Conservation (phyloP, 805 yeast species). For the Candida germanica region DNA sequence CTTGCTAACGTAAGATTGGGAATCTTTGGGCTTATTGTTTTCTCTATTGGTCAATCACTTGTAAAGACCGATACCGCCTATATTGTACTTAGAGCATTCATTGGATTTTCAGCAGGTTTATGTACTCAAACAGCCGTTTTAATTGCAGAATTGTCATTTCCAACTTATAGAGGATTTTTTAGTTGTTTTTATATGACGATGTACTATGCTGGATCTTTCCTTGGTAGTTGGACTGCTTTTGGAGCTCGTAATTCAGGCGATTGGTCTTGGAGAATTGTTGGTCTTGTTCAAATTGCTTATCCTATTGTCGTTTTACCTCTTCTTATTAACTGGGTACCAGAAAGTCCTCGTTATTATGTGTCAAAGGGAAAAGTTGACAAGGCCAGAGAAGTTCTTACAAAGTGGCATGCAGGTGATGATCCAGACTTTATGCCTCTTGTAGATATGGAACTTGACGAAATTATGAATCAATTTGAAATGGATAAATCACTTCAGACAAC, state of each 20-base stretch:
- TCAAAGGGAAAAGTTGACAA: conserved; percentile 39
- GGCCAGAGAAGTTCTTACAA: conserved; percentile 39
- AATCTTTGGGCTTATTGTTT: conserved; percentile 8
- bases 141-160: conserved; percentile 50
- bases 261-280: conserved; percentile 55
- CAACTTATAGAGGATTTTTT: conserved; percentile 39
- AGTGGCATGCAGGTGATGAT: conserved; percentile 38
- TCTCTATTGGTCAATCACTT: conserved; percentile 22
- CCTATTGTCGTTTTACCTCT: conserved; percentile 40
- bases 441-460: conserved; percentile 12
- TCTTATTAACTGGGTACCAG: conserved; percentile 39
- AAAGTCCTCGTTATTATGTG: conserved; percentile 46
- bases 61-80: conserved; percentile 37
- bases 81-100: conserved; percentile 36
- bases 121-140: conserved; percentile 43
- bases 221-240: conserved; percentile 50
- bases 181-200: conserved; percentile 48
- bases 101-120: conserved; percentile 40
- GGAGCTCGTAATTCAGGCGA: conserved; percentile 33
- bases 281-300: conserved; percentile 46
- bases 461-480: conserved; percentile 10
- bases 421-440: conserved; percentile 7
- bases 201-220: conserved; percentile 51
- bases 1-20: conserved; percentile 16
- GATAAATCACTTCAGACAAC: conserved; percentile 11